A percentile compares a stretch with the other conserved stretches of the same genome.
These are phyloP conservation scores for Fusarium odoratissimum DNA, from an alignment of 2,329 filamentous ascomycete species.

Conservation along the genomic window DNA sequence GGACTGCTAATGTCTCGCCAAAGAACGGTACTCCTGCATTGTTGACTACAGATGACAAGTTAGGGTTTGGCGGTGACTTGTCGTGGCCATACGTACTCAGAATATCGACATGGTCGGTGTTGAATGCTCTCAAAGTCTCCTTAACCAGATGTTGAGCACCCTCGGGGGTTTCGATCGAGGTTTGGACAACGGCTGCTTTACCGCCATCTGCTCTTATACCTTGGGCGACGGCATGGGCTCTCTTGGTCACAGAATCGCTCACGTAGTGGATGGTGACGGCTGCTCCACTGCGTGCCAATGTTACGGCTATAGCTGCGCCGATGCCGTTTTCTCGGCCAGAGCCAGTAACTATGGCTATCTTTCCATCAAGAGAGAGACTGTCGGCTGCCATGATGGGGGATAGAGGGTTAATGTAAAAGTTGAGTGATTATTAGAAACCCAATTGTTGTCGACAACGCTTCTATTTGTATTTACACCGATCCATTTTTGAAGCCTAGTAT, in stretches of 20 bases:
- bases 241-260: neutral
- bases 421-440: rapidly evolving
- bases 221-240: neutral
- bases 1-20: neutral
- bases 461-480: neutral
- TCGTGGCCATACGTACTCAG: neutral
- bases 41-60: rapidly evolving
- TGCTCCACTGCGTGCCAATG: neutral
- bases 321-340: neutral
- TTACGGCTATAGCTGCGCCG: neutral
- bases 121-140: neutral
- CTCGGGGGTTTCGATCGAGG: neutral
- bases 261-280: neutral
- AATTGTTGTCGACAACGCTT: neutral
- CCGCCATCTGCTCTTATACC: neutral
- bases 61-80: rapidly evolving
- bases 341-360: neutral
- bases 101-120: neutral
- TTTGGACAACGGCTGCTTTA: rapidly evolving
- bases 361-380: neutral
- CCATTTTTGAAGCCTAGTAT: rapidly evolving
- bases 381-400: rapidly evolving
- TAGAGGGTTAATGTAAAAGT: rapidly evolving
- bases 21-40: neutral
- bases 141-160: neutral